A percentile compares a stretch with the other conserved stretches of the same genome.
Conservation (phyloP, 371 early-diverging fungal genomes). For the Mucor sp. region DNA sequence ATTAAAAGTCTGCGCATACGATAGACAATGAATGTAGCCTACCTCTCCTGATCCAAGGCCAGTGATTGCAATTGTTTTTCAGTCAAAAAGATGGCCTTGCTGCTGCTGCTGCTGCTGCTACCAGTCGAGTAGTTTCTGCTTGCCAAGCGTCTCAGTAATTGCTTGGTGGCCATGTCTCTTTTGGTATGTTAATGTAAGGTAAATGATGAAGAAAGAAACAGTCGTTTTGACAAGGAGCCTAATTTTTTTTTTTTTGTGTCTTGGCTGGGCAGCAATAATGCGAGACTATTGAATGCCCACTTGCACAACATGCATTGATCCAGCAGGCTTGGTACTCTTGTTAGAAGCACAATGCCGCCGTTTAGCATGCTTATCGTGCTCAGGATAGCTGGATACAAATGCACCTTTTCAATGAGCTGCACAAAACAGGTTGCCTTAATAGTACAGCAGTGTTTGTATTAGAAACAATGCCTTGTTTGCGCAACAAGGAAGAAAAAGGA, state of each 20-base stretch:
- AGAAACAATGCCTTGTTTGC: background rate
- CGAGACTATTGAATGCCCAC: background rate
- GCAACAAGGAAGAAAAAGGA: background rate
- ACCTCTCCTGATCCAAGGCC: constrained; percentile 10
- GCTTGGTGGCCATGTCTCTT: constrained; percentile 5
- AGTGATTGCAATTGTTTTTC: constrained; percentile 27
- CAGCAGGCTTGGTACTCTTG: background rate
- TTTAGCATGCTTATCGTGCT: background rate
- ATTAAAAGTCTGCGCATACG: background rate
- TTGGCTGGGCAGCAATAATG: background rate
- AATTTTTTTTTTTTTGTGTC: too few relatives aligned
- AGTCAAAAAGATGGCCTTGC: constrained; percentile 29
- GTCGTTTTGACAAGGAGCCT: background rate
- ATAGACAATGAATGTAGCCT: background rate
- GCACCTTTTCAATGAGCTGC: background rate
- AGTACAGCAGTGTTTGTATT: background rate
- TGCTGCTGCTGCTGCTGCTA: background rate
- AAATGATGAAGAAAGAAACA: background rate
- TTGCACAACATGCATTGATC: too few relatives aligned
- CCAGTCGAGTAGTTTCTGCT: constrained; percentile 8
- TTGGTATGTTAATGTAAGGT: background rate
- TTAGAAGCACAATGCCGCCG: background rate
- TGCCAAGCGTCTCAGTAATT: background rate
- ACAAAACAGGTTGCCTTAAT: background rate
- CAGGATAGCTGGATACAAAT: background rate